phyloP scores from a whole-genome alignment of 306 rosid genomes.

The Gillenia trifoliata region DNA sequence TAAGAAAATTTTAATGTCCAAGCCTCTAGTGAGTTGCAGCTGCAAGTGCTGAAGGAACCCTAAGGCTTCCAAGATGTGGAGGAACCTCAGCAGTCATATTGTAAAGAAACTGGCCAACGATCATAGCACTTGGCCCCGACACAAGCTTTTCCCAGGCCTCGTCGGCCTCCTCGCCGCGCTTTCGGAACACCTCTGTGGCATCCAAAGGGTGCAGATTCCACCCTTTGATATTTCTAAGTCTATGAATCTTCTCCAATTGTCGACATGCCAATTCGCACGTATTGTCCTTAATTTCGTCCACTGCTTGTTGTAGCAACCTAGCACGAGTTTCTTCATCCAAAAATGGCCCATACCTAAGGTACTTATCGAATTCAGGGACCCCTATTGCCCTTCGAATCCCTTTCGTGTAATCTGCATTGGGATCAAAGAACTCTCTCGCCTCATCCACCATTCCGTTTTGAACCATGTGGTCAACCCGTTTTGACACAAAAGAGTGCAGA shows the following conservation, averaged over 20 bases:
- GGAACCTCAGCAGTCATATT: background rate
- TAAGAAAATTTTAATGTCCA: background rate
- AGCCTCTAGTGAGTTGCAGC: conserved; percentile 29
- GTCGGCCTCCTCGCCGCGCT: conserved; percentile 44
- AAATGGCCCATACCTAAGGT: conserved; percentile 36
- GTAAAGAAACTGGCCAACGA: conserved; percentile 44
- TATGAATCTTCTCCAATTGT: conserved; percentile 52
- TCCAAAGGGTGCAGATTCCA: conserved; percentile 63
- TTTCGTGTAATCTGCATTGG: conserved; percentile 38
- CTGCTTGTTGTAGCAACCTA: conserved; percentile 34
- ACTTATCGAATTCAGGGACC: conserved; percentile 70
- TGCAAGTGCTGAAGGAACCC: conserved; percentile 24
- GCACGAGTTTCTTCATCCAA: conserved; percentile 20
- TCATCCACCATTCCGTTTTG: conserved; percentile 61
- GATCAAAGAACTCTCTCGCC: conserved; percentile 38
- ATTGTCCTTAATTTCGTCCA: conserved; percentile 46
- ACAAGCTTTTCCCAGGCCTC: conserved; percentile 66
- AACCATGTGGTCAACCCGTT: conserved; percentile 68
- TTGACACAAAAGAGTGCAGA: conserved; percentile 41
- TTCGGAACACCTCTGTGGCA: conserved; percentile 68
- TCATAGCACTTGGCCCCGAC: conserved; percentile 40
- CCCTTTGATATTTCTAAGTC: conserved; percentile 48
- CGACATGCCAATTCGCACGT: conserved; percentile 52
- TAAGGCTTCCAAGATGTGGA: conserved; percentile 3
- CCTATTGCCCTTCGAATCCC: conserved; percentile 83